Percentiles rank a stretch among this genome's conserved stretches.
Evolutionary conservation across 1,284 basidiomycete species (phyloP).

Genomic region (Cystobasidium pallidum): DNA sequence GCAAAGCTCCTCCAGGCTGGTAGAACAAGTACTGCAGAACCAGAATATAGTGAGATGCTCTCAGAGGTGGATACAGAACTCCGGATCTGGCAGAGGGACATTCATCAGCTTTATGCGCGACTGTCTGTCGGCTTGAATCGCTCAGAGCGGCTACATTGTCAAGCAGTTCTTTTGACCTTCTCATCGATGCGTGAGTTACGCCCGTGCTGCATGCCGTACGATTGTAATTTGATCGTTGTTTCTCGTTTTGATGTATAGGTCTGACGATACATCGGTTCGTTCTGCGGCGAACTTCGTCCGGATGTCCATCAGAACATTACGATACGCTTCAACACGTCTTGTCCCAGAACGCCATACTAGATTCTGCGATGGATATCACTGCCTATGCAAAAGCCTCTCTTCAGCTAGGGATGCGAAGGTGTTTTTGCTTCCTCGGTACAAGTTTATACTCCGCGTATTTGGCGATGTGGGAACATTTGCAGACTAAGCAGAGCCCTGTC

Average conservation of each 20-base stretch:
- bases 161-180: slow-evolving; percentile 4
- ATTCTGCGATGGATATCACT: slow-evolving; percentile 14
- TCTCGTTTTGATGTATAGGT: neutral
- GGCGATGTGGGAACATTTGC: slow-evolving; percentile 15
- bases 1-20: neutral
- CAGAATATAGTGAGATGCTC: neutral
- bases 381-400: slow-evolving; percentile 2
- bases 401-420: slow-evolving; percentile 6
- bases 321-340: neutral
- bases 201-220: no score
- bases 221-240: no score
- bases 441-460: slow-evolving; percentile 28
- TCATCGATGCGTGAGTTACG: slow-evolving; percentile 20
- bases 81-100: slow-evolving; percentile 4
- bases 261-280: slow-evolving; percentile 13
- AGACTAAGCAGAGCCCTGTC: neutral
- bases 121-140: neutral
- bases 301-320: neutral
- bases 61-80: neutral
- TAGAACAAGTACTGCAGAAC: neutral
- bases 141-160: slow-evolving; percentile 10
- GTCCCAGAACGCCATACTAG: slow-evolving; percentile 13
- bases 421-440: slow-evolving; percentile 17
- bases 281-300: neutral
- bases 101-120: slow-evolving; percentile 1